Conservation (phyloP, 805 yeast genomes). For the Metschnikowia kunwiensis region DNA sequence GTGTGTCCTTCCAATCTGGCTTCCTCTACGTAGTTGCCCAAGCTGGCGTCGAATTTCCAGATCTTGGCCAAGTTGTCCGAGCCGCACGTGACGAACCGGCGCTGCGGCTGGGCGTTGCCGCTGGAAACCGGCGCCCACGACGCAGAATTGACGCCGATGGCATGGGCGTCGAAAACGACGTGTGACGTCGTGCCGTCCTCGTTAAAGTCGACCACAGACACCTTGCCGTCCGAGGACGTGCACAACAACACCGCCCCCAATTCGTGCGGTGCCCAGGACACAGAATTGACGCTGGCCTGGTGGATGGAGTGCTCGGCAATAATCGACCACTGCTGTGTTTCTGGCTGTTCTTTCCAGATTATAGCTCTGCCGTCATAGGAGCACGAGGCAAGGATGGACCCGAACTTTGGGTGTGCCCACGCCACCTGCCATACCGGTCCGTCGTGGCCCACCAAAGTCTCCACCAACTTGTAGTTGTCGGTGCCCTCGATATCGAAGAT, state of each 20-base stretch:
- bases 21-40: constrained; percentile 64
- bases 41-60: constrained; percentile 68
- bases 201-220: constrained; percentile 84
- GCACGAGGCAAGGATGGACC: constrained; percentile 89
- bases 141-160: constrained; percentile 91
- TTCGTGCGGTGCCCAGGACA: constrained; percentile 97
- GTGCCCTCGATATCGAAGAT: constrained; percentile 23
- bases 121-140: constrained; percentile 80
- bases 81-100: constrained; percentile 91
- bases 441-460: constrained; percentile 88
- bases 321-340: constrained; percentile 80
- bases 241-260: constrained; percentile 89
- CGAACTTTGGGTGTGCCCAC: constrained; percentile 99
- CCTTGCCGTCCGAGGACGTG: constrained; percentile 90
- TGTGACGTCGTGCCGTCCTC: constrained; percentile 81
- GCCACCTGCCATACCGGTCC: constrained; percentile 99
- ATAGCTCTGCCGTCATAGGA: constrained; percentile 93
- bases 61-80: constrained; percentile 90
- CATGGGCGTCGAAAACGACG: constrained; percentile 71
- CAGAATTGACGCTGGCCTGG: constrained; percentile 91
- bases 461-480: constrained; percentile 49
- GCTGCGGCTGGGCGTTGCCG: constrained; percentile 39
- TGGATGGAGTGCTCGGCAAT: constrained; percentile 86
- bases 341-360: constrained; percentile 84
- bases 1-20: constrained; percentile 82